Conservation (phyloP, 2,329 filamentous ascomycete species). For the Alternaria sp. region DNA sequence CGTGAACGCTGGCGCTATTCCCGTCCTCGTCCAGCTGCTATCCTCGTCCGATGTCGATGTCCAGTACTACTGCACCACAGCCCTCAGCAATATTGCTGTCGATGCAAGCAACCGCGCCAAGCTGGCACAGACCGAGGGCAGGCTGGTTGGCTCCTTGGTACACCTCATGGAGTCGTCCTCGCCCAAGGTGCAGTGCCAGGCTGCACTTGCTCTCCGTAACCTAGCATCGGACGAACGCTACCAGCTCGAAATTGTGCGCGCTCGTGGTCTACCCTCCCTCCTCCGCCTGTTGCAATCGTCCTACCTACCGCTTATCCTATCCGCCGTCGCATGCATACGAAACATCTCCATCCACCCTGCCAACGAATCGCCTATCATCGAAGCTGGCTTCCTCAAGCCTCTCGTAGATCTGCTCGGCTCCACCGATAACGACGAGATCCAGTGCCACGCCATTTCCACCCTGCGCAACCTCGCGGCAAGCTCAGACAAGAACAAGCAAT, state of each 20-base stretch:
- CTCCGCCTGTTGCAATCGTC: constrained; percentile 91
- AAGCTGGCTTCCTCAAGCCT: constrained; percentile 93
- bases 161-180: constrained; percentile 97
- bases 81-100: constrained; percentile 97
- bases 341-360: constrained; percentile 98
- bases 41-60: constrained; percentile 95
- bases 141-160: constrained; percentile 90
- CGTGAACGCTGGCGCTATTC: constrained; percentile 96
- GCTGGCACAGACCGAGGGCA: constrained; percentile 86
- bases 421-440: constrained; percentile 97
- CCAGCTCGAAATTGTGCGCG: constrained; percentile 94
- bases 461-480: constrained; percentile 94
- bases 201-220: constrained; percentile 90
- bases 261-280: constrained; percentile 82
- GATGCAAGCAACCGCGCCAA: constrained; percentile 90
- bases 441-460: constrained; percentile 97
- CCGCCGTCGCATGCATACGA: constrained; percentile 95
- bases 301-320: constrained; percentile 93
- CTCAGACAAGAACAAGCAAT: constrained; percentile 95
- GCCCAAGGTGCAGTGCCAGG: constrained; percentile 93
- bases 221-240: constrained; percentile 98
- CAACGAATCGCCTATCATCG: constrained; percentile 98
- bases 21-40: constrained; percentile 92
- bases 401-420: constrained; percentile 92
- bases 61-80: constrained; percentile 99